Percentiles rank a stretch among this genome's conserved stretches.
phyloP scores from a whole-genome alignment of 2,329 filamentous ascomycete genomes.

The Tolypocladium guangdongense region DNA sequence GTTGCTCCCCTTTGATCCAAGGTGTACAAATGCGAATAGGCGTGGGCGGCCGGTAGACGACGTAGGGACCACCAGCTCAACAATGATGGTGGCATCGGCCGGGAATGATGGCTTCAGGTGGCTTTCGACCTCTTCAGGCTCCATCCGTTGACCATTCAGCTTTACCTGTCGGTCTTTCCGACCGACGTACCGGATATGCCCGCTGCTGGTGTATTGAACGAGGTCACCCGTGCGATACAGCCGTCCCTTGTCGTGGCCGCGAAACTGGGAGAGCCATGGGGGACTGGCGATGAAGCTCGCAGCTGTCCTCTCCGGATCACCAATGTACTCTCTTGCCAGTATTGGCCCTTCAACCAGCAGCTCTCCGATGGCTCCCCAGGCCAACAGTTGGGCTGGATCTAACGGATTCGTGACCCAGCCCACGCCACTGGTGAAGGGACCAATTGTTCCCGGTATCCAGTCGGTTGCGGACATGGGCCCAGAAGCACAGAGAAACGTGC shows the following conservation, averaged over 20 bases:
- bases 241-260: slow-evolving; percentile 10
- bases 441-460: not conserved
- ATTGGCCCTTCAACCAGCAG: slow-evolving; percentile 14
- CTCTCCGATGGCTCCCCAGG: slow-evolving; percentile 13
- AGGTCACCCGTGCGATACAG: slow-evolving; percentile 39
- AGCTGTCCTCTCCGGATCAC: slow-evolving; percentile 9
- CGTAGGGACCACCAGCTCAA: not conserved
- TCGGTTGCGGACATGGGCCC: not conserved
- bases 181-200: slow-evolving; percentile 1
- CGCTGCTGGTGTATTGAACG: slow-evolving; percentile 19
- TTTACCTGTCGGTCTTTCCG: slow-evolving; percentile 3
- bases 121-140: slow-evolving; percentile 1
- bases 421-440: not conserved
- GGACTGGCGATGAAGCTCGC: slow-evolving; percentile 28
- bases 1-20: not conserved
- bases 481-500: not conserved
- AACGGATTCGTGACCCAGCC: not conserved
- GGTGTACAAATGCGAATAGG: slow-evolving; percentile 2
- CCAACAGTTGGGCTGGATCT: not conserved
- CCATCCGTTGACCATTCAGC: slow-evolving; percentile 2
- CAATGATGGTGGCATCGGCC: not conserved
- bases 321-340: slow-evolving; percentile 11
- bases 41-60: not conserved
- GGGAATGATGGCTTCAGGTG: not conserved
- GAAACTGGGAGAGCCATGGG: slow-evolving; percentile 18